Evolutionary conservation across 2,329 filamentous ascomycete species (phyloP), one percentile per base, ranked within the genome.

Genomic region (Colletotrichum magnum): DNA sequence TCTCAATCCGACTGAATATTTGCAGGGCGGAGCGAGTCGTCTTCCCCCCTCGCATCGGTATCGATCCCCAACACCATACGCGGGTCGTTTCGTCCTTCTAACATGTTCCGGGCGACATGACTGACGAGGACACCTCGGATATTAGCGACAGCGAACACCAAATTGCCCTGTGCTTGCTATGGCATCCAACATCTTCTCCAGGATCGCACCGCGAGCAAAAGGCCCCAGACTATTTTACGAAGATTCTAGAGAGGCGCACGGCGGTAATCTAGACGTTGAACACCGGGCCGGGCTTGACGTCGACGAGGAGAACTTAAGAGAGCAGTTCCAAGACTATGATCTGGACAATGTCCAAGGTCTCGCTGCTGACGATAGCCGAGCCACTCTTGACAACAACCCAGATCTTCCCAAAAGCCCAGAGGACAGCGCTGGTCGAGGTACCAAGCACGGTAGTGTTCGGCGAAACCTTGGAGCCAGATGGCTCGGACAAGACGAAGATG

Each of bases 281-380:
- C 79, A 80, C 41, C 79, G 79, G 52, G 80, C 80, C 4, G 83
- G 80, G 2, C 75, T 83, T n/a, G 78, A 79, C 24, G 67, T 88
- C 6, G 86, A 89, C 73, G 85, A 88, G 70, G 84, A 88, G 73
- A 88, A 88, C 70, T 75, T 88, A 6, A 83, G 82, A 50, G 82
- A 87, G 58, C 75, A 84, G 28, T 87, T 89, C 63, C 81, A 84
- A 48, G 83, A 87, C 51, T 82, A 85, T 52, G 85, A 88, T 60
- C 74, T 86, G 1, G 84, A 85, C 2, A 75, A 80, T 57, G 79
- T 79, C n/a, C 75, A 79, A 43, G 80, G 78, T 5, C 77, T 88
- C 6, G 81, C 76, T 5, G 77, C 82, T 3, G 83, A 82, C 12
- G 85, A 84, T 47, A 89, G 86, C 69, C 83, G 79, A 26, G 75